A percentile compares a stretch with the other conserved stretches of the same genome.
Conservation (phyloP, 2,329 filamentous ascomycete species). For the Aschersonia sp. region DNA sequence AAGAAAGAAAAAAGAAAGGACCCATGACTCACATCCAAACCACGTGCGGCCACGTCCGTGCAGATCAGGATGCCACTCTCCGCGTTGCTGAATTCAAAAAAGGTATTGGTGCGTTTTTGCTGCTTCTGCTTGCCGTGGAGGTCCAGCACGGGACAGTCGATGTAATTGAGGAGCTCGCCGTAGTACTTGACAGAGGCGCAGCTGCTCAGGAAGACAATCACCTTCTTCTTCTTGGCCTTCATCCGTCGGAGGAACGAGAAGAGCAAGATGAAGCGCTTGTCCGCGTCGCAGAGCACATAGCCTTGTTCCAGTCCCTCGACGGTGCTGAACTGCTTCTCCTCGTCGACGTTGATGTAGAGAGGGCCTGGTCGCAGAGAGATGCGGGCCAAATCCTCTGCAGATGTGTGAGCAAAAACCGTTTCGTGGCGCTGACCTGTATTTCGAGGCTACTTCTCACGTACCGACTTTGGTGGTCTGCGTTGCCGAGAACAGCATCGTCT, state of each 20-base stretch:
- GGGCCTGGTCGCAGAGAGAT: conserved; percentile 86
- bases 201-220: conserved; percentile 90
- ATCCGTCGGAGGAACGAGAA: conserved; percentile 83
- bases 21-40: conserved; percentile 54
- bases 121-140: conserved; percentile 96
- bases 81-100: conserved; percentile 79
- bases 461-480: conserved; percentile 93
- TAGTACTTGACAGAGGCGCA: conserved; percentile 95
- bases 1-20: neutral
- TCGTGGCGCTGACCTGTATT: neutral
- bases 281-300: conserved; percentile 84
- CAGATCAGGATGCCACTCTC: conserved; percentile 80
- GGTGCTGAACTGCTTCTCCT: conserved; percentile 77
- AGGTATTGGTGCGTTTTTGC: conserved; percentile 96
- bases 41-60: conserved; percentile 90
- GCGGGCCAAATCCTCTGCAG: conserved; percentile 71
- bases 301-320: conserved; percentile 92
- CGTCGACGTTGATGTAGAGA: conserved; percentile 93
- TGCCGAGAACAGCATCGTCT: conserved; percentile 97
- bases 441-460: conserved; percentile 5
- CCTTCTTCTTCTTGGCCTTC: conserved; percentile 78
- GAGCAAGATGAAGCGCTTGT: conserved; percentile 84
- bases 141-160: conserved; percentile 78
- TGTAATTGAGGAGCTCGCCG: conserved; percentile 90
- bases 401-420: neutral